Evolutionary conservation across 2,329 filamentous ascomycete genomes (phyloP).

Genomic region (Trichocomaceae sp.): DNA sequence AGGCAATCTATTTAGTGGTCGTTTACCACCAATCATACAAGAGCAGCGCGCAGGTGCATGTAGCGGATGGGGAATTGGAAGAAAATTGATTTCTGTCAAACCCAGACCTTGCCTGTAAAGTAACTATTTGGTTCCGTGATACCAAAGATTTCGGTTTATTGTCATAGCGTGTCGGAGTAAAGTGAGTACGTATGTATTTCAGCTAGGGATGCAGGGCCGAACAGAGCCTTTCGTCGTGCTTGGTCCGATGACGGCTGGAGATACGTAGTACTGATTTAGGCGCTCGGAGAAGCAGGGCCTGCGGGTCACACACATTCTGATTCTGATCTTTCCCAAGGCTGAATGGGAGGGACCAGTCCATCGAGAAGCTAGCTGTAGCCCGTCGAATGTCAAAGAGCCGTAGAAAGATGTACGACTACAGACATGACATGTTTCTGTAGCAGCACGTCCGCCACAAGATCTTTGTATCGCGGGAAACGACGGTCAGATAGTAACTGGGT

Average conservation of each 20-base stretch:
- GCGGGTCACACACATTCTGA: neutral
- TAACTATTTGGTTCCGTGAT: neutral
- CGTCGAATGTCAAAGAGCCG: neutral
- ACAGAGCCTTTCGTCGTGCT: neutral
- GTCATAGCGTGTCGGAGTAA: neutral
- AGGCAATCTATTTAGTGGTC: neutral
- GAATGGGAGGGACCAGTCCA: neutral
- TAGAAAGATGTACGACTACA: neutral
- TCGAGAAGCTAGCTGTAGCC: neutral
- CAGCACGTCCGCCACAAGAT: neutral
- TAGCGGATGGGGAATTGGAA: neutral
- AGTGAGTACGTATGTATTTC: neutral
- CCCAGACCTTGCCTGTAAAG: neutral
- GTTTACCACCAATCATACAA: neutral
- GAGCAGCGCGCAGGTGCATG: neutral
- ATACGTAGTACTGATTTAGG: neutral
- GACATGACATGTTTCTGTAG: neutral
- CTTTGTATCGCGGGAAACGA: neutral
- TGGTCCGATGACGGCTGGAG: neutral
- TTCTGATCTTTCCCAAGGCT: neutral
- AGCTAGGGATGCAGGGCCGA: neutral
- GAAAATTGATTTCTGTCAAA: neutral
- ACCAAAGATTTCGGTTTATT: neutral
- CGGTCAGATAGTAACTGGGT: neutral
- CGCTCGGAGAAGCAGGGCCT: neutral